Evolutionary conservation across 352 stramenopile genomes (phyloP).

Genomic region (Globisporangium radiosum): DNA sequence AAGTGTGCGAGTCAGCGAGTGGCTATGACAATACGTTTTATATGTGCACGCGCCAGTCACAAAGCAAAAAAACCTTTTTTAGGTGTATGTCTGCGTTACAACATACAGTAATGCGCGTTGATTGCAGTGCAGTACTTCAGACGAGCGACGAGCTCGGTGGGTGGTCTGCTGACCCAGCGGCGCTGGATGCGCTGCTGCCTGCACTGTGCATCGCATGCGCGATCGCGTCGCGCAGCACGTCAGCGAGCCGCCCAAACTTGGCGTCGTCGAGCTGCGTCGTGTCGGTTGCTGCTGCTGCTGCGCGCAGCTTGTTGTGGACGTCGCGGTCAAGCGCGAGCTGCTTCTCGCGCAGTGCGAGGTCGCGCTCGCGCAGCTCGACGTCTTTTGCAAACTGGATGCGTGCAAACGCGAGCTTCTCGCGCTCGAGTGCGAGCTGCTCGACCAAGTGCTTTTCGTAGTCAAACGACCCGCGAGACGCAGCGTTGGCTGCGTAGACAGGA

Average conservation of each 20-base stretch:
- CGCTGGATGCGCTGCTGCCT: neutral
- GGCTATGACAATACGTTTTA: too few species aligned
- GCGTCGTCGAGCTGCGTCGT: slow-evolving; percentile 37
- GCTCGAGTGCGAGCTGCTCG: slow-evolving; percentile 65
- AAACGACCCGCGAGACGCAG: slow-evolving; percentile 26
- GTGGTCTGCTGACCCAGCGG: neutral
- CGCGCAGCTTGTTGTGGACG: slow-evolving; percentile 47
- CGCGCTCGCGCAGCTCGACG: slow-evolving; percentile 61
- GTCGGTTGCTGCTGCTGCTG: slow-evolving; percentile 31
- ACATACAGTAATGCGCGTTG: too few species aligned
- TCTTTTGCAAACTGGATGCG: slow-evolving; percentile 71
- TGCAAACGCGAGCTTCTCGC: slow-evolving; percentile 65
- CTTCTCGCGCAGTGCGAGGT: slow-evolving; percentile 54
- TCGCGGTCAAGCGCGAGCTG: slow-evolving; percentile 54
- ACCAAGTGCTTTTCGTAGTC: slow-evolving; percentile 74
- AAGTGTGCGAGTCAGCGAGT: too few species aligned
- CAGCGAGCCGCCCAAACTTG: slow-evolving; percentile 56
- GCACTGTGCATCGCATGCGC: slow-evolving; percentile 17
- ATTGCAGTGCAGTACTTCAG: slow-evolving; percentile 7
- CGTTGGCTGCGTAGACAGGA: slow-evolving; percentile 6
- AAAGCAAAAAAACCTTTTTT: too few species aligned
- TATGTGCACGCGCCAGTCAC: too few species aligned
- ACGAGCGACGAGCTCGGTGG: slow-evolving; percentile 26
- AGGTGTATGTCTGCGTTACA: too few species aligned
- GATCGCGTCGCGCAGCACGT: slow-evolving; percentile 52